Percentiles rank a stretch among this genome's conserved stretches.
These are phyloP conservation scores for Lycium barbarum DNA, from an alignment of 257 asterid genomes.

Conservation along the genomic window DNA sequence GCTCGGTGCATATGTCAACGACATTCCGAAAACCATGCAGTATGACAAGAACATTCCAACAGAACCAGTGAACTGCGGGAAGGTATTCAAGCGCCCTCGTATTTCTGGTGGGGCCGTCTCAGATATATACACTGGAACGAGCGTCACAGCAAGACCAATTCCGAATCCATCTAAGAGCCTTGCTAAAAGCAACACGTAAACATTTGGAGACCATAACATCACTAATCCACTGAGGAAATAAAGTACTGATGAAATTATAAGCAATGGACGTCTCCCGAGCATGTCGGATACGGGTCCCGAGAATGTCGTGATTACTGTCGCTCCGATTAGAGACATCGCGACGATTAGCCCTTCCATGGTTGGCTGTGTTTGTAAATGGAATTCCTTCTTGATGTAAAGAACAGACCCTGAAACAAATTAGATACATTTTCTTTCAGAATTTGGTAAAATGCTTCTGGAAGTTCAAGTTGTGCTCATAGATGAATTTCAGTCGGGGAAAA, in stretches of 20 bases:
- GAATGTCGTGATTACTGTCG: constrained; percentile 86
- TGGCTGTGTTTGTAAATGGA: constrained; percentile 70
- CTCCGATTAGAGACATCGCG: constrained; percentile 92
- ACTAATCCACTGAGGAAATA: constrained; percentile 84
- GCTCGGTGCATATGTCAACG: constrained; percentile 71
- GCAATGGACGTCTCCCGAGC: constrained; percentile 95
- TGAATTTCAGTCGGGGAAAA: neutral
- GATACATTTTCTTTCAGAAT: constrained; percentile 28
- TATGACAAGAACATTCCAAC: constrained; percentile 89
- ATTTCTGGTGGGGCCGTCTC: constrained; percentile 97
- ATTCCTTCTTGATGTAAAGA: constrained; percentile 90
- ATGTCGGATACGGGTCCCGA: constrained; percentile 85
- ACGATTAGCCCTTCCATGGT: constrained; percentile 92
- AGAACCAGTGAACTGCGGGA: constrained; percentile 93
- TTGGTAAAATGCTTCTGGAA: neutral
- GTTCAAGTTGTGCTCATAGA: constrained; percentile 1
- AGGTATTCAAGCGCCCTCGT: constrained; percentile 77
- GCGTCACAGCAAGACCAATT: constrained; percentile 90
- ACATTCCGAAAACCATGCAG: constrained; percentile 94
- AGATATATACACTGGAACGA: constrained; percentile 89
- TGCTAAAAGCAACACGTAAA: constrained; percentile 76
- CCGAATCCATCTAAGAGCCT: constrained; percentile 96
- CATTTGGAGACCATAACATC: constrained; percentile 96
- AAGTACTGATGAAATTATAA: constrained; percentile 74
- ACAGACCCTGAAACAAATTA: constrained; percentile 68